Evolutionary conservation across 768 basidiomycete genomes (phyloP), one percentile per base, ranked within the genome.

Genomic region (Tylopilus rubrobrunneus): DNA sequence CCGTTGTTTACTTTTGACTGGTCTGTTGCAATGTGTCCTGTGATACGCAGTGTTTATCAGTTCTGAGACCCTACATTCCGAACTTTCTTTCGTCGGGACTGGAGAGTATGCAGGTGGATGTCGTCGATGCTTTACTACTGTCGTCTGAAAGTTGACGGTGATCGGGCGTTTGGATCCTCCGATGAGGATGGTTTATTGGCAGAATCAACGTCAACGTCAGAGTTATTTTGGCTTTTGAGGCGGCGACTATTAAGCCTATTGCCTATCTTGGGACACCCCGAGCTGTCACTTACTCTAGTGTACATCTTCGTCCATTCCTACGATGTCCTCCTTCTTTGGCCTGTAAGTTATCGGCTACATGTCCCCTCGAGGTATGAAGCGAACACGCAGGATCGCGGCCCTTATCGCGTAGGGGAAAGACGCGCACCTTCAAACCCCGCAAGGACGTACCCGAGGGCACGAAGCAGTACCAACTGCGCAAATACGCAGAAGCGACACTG

Each of bases 401-500:
- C 44, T 52, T 55, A 53, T 52, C 58, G 19, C 34, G n/a, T 59
- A 93, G 92, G 44, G 91, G 89, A 40, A 94, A 93, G 76, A 91
- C 89, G 36, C 85, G 92, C 51, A 94, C 96, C 17, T 98, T 98
- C 82, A 96, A 95, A 67, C 96, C 96, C 28, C 87, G 93, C 64
- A 93, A 90, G 73, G 91, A 92, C 68, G 87, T 94, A 23, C 89
- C 93, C 5, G 93, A 96, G 70, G 95, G 95, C 39, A 96, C 95
- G 37, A 96, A 96, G 73, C 96, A 98, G 68, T 98, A 95, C 69
- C 96, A 98, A 74, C 77, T 99, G 59, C 86, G 97, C 71, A 98
- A 98, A 78, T 98, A 95, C 66, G 93, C 93, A 8, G 93, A 94
- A 67, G 92, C 92, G n/a, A 96, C 94, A 28, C 74, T 95, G 69